Evolutionary conservation across 2,329 filamentous ascomycete species (phyloP), one percentile per base, ranked within the genome.

Genomic region (Colletotrichum sp.): DNA sequence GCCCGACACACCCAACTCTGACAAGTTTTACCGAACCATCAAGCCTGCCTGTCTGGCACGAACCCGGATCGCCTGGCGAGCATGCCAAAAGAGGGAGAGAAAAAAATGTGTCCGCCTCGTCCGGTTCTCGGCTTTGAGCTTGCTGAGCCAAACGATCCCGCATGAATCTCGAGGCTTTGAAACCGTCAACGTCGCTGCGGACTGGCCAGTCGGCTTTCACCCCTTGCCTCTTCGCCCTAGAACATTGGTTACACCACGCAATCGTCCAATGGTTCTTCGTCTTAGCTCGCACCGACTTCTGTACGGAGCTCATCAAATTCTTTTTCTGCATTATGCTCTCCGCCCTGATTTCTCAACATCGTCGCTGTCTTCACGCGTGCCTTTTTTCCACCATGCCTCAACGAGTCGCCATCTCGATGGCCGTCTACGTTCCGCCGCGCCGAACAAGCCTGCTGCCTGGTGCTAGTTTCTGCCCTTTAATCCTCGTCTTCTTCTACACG

Each of bases 401-500:
- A 39, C 28, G 32, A 72, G 64, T 28, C 44, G 63, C 59, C 28
- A 34, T 69, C 39, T 72, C 59, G n/a, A 72, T 77, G 60, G 2
- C 49, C 68, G 15, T 34, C 36, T 65, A 26, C 49, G 30, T n/a
- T 30, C 55, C 21, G 39, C 24, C 18, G 8, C 39, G 13, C 63
- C 39, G 24, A 30, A 57, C 55, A 34, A 59, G 21, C 39, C 28
- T 30, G 49, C n/a, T 59, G 21, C 57, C n/a, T 21, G 32, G 9
- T 28, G 26, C 44, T 28, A n/a, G 30, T 10, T 5, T 28, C 26
- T 21, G 32, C 16, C 24, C 60, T 28, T 57, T 84, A 84, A 28
- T 91, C 88, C 44, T 89, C 88, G 34, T 96, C 95, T 75, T 95
- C 94, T 30, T 96, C 95, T 28, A 96, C 91, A 79, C 94, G 92